A percentile compares a stretch with the other conserved stretches of the same genome.
phyloP scores from a whole-genome alignment of 2,329 filamentous ascomycete genomes.

The Xylogone sp. region DNA sequence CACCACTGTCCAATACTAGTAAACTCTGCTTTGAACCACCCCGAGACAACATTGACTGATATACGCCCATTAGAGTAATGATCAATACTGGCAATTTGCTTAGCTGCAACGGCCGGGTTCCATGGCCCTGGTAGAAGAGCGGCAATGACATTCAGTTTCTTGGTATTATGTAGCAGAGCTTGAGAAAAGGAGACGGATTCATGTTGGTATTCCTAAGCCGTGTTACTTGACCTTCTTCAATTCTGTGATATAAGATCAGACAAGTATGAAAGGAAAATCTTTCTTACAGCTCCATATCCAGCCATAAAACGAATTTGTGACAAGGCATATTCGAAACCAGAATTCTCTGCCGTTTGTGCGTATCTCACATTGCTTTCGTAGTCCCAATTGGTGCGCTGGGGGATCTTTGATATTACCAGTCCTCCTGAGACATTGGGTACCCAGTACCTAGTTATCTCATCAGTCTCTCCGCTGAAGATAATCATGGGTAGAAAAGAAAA shows the following conservation, averaged over 20 bases:
- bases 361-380: slow-evolving; percentile 44
- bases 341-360: slow-evolving; percentile 42
- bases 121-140: slow-evolving; percentile 47
- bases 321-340: slow-evolving; percentile 48
- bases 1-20: too few relatives aligned
- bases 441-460: slow-evolving; percentile 37
- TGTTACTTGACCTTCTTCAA: too few relatives aligned
- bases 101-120: slow-evolving; percentile 48
- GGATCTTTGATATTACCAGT: slow-evolving; percentile 48
- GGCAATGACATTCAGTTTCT: slow-evolving; percentile 46
- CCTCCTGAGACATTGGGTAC: slow-evolving; percentile 51
- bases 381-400: slow-evolving; percentile 44
- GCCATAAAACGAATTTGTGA: slow-evolving; percentile 51
- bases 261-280: not conserved
- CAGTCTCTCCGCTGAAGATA: not conserved
- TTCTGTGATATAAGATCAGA: too few relatives aligned
- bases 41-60: slow-evolving; percentile 48
- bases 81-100: slow-evolving; percentile 50
- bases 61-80: slow-evolving; percentile 47
- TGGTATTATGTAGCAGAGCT: slow-evolving; percentile 42
- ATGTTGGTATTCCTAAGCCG: too few relatives aligned
- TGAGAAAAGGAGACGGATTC: too few relatives aligned
- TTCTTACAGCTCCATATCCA: slow-evolving; percentile 38
- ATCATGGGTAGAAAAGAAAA: too few relatives aligned
- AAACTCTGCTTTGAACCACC: slow-evolving; percentile 52